Base-by-base conservation (phyloP, 768 basidiomycete species). In the Boletus rubropictus region DNA sequence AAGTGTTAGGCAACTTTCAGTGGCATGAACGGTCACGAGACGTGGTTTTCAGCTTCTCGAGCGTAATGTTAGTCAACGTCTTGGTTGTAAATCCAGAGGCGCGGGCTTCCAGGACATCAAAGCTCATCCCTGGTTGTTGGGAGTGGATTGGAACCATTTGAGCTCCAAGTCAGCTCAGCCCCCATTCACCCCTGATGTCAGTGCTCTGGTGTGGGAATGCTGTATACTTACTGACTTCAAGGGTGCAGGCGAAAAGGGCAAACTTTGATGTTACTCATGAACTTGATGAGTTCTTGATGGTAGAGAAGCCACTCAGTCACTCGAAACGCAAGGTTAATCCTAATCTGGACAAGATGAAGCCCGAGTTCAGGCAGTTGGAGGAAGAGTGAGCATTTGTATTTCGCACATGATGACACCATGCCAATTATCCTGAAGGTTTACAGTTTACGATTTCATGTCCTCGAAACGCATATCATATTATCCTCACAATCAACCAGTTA, bases 211-310 rank as follows among this genome's bases (percentile, higher is more conserved):
- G 2, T 12, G 20, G n/a, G 11, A 17, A 31, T 29, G 1, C 34
- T 33, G 4, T 25, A 24, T 17, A 10, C 40, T 33, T 15, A 9
- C 48, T 53, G 3, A 60, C 44, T 24, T 29, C 31, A 22, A 18
- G 10, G 17, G 18, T 28, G 22, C 61, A 99, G 94, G 82, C 86
- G 67, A 93, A 94, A 64, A 86, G 86, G 68, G 89, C 93, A n/a
- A 98, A 99, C 66, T 99, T 98, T 66, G 95, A 99, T 62, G 86
- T 96, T 31, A 83, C 91, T 29, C 93, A 98, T 61, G 96, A 98
- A 71, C 79, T 99, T 9, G 94, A 99, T 63, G 96, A 99, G 65
- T 87, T 98, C 59, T 68, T 99, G 60, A 81, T 98, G 78, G 94
- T 94, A 43, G 95, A 98, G 70, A 97, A 97, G 64, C 95, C 95